A percentile compares a stretch with the other conserved stretches of the same genome.
These are phyloP conservation scores for Leccinum truebloodii DNA, from an alignment of 768 basidiomycete genomes.

Conservation along the genomic window DNA sequence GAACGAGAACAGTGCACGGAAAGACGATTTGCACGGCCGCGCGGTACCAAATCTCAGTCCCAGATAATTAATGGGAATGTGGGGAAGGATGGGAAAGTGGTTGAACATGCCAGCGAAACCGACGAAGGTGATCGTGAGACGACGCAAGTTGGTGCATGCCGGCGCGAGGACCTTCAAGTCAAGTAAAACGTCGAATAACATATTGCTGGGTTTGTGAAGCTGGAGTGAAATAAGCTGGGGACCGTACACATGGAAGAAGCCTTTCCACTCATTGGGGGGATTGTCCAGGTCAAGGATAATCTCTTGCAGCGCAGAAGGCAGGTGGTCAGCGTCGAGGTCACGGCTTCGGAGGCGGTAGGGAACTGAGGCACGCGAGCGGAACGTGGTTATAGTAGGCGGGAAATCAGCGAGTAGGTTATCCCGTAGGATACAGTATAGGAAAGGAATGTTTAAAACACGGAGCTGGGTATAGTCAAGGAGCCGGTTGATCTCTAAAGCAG, in stretches of 20 bases:
- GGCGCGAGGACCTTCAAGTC: not conserved
- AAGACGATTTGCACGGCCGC: not conserved
- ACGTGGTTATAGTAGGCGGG: not conserved
- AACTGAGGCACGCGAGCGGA: not conserved
- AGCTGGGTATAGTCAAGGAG: not conserved
- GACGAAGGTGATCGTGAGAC: not conserved
- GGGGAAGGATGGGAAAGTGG: not conserved
- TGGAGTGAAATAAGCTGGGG: not conserved
- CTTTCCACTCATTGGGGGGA: not conserved
- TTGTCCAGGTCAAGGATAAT: not conserved
- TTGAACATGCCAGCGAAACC: not conserved
- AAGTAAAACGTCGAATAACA: not conserved
- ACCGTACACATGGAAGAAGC: not conserved
- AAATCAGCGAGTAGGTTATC: not conserved
- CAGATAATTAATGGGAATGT: not conserved
- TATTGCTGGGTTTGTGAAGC: not conserved
- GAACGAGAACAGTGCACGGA: not conserved
- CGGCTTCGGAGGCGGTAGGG: not conserved
- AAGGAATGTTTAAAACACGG: not conserved
- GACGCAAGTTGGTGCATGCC: not conserved
- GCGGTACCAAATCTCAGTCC: not conserved
- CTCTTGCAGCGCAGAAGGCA: not conserved
- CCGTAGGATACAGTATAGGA: fast-evolving
- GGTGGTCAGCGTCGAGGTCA: not conserved
- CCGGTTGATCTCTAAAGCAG: not conserved